Percentiles rank a stretch among this genome's conserved stretches.
phyloP scores from a whole-genome alignment of 371 early-diverging fungal genomes.

The Dentiscutata heterogama region DNA sequence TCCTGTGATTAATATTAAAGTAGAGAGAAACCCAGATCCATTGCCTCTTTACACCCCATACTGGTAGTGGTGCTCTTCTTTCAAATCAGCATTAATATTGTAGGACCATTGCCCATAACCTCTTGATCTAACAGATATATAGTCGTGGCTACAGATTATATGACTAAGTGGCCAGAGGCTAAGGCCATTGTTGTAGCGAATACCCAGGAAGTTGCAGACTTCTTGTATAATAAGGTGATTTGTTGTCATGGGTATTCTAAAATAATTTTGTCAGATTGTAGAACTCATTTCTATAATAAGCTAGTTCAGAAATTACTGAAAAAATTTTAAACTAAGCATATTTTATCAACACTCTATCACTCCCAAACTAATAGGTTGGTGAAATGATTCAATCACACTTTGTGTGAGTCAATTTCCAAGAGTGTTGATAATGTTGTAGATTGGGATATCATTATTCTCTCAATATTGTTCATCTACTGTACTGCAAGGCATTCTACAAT shows the following conservation, averaged over 20 bases:
- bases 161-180: conserved; percentile 57
- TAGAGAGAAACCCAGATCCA: not conserved
- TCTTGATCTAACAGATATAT: conserved; percentile 54
- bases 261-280: conserved; percentile 54
- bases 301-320: not conserved
- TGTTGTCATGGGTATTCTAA: conserved; percentile 49
- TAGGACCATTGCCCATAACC: conserved; percentile 53
- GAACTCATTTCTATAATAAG: conserved; percentile 34
- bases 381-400: conserved; percentile 46
- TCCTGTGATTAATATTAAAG: not conserved
- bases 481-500: not conserved
- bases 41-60: conserved; percentile 32
- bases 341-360: conserved; percentile 44
- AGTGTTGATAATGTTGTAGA: conserved; percentile 35
- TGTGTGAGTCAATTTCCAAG: conserved; percentile 15
- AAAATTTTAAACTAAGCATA: conserved; percentile 9
- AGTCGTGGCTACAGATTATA: conserved; percentile 57
- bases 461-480: conserved; percentile 30
- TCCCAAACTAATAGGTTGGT: conserved; percentile 47
- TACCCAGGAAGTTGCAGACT: conserved; percentile 50
- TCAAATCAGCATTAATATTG: conserved; percentile 55
- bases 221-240: conserved; percentile 55
- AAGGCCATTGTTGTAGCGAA: conserved; percentile 48
- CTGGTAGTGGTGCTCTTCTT: conserved; percentile 48
- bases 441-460: conserved; percentile 38